Evolutionary conservation across 2,329 filamentous ascomycete species (phyloP).

Genomic region (Calycina marina): DNA sequence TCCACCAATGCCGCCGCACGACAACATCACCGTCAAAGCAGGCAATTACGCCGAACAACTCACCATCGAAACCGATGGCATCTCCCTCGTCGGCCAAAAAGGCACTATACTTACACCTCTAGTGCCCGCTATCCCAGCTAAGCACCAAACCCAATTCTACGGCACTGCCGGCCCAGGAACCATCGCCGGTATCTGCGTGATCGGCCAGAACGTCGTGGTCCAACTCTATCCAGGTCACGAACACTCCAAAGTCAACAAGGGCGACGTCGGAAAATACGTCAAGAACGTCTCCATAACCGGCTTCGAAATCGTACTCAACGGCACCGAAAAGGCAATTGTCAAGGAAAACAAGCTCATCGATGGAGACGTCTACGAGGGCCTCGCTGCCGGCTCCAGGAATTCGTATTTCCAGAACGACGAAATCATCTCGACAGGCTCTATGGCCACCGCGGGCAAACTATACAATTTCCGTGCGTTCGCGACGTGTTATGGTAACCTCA

Average conservation of each 20-base stretch:
- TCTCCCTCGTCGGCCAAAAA: constrained; percentile 21
- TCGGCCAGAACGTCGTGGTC: constrained; percentile 19
- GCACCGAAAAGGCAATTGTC: constrained; percentile 19
- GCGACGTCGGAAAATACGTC: constrained; percentile 17
- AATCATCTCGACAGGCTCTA: constrained; percentile 10
- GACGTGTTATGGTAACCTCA: constrained; percentile 25
- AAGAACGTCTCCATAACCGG: constrained; percentile 23
- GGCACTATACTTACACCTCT: constrained; percentile 18
- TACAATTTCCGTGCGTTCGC: constrained; percentile 20
- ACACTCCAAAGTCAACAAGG: constrained; percentile 20
- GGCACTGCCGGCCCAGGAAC: constrained; percentile 17
- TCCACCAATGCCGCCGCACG: constrained; percentile 20
- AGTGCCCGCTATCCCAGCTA: constrained; percentile 1
- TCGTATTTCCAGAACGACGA: constrained; percentile 20
- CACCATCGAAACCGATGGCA: constrained; percentile 22
- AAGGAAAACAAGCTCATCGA: constrained; percentile 19
- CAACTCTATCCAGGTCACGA: constrained; percentile 16
- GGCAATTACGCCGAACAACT: constrained; percentile 25
- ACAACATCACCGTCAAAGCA: constrained; percentile 21
- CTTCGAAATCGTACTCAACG: constrained; percentile 24
- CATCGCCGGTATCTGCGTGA: constrained; percentile 24
- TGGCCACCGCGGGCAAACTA: neutral
- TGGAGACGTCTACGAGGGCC: constrained; percentile 21
- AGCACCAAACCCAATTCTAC: constrained; percentile 20
- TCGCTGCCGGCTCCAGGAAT: constrained; percentile 24